Base-by-base conservation (phyloP, 1,284 basidiomycete species). In the Farysia itapuensis region DNA sequence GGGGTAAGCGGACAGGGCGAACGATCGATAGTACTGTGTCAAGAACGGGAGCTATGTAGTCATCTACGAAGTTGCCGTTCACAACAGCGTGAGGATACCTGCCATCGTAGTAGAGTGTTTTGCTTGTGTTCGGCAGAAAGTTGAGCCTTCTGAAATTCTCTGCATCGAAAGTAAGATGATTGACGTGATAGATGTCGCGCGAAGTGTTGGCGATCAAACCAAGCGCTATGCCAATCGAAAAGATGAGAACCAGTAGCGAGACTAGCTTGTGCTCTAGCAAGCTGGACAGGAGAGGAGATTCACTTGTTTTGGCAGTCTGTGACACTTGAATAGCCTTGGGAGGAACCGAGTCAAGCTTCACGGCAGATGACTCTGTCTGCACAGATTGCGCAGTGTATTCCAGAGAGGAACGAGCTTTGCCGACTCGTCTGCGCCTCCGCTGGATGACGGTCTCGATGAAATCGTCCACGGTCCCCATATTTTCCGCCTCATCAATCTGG, bases 361-460 rank as follows among this genome's bases (percentile, higher is more conserved):
- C 26, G 11, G 26, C 26, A n/a, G 26, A 28, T 11, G 11, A 11
- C n/a, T 9, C 26, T 1, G 58, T 56, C 44, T 61, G 58, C 6
- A 45, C 53, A 15, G 43, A 43, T 40, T 54, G 51, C 7, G 58
- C 44, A 23, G 41, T 39, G 43, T 56, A 51, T 23, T 56, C 43
- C 24, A 61, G 43, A n/a, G 57, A 50, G 15, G 30, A 39, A 39
- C 57, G 49, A 18, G 57, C 39, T 28, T 56, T 61, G 35, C 58
- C 48, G 1, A 56, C 51, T 23, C 51, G 39, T 35, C 52, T 54
- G 16, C 51, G 32, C n/a, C 57, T 42, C 29, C 57, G 43, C 35
- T 48, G 51, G 19, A 61, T 61, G 43, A 61, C 52, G 13, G 58
- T 61, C 25, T 61, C 58, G 41, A 61, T 41, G n/a, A 33, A 56